These are phyloP conservation scores for Trichosporon asahii DNA, from an alignment of 1,284 basidiomycete species.

Conservation along the genomic window DNA sequence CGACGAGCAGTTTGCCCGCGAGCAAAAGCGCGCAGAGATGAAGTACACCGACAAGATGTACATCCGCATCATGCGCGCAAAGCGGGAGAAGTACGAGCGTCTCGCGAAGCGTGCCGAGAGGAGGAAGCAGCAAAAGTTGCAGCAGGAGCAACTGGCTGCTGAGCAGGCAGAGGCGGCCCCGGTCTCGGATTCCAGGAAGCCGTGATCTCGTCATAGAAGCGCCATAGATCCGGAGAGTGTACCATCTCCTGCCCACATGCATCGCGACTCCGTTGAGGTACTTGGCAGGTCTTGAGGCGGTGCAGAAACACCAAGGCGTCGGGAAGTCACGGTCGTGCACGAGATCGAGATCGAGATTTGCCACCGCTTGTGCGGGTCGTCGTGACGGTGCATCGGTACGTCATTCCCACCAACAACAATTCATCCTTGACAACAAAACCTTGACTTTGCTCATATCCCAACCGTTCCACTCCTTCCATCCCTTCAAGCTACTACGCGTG, in stretches of 20 bases:
- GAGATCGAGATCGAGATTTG: not conserved
- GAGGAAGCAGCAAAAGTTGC: not conserved
- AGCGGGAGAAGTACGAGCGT: not conserved
- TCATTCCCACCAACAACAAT: slow-evolving; percentile 6
- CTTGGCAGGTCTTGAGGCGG: not conserved
- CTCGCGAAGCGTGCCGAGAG: not conserved
- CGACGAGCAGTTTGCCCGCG: not conserved
- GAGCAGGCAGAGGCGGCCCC: not conserved
- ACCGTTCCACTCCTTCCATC: not conserved
- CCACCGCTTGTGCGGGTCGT: not conserved
- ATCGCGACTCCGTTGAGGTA: not conserved
- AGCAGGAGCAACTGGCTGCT: not conserved
- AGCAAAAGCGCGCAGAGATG: not conserved
- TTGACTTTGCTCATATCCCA: slow-evolving; percentile 3
- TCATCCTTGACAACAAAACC: slow-evolving; percentile 10
- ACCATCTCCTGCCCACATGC: not conserved
- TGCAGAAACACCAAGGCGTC: not conserved
- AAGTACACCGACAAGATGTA: not conserved
- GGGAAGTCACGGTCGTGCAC: not conserved
- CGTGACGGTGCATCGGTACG: not conserved
- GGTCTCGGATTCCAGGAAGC: not conserved
- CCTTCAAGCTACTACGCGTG: not conserved
- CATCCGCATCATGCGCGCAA: slow-evolving; percentile 3
- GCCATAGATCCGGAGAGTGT: not conserved
- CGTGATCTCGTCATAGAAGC: not conserved